phyloP scores from a whole-genome alignment of 768 basidiomycete species.

The Boletus edulis region DNA sequence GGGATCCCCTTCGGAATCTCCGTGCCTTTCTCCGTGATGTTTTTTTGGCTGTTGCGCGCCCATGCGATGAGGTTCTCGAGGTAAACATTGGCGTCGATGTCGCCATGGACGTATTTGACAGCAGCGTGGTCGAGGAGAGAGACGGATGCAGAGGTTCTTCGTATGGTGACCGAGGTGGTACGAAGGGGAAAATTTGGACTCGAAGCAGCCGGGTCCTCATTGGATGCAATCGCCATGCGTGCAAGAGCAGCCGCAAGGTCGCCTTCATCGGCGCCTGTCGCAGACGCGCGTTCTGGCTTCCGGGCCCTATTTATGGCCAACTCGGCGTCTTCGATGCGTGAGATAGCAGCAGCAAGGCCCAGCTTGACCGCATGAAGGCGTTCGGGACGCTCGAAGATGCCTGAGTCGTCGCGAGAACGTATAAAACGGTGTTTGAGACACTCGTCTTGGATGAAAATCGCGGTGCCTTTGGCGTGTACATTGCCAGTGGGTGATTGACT shows the following conservation, averaged over 20 bases:
- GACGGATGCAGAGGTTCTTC: slow-evolving; percentile 52
- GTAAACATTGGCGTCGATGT: slow-evolving; percentile 64
- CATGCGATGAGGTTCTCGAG: slow-evolving; percentile 60
- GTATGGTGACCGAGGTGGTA: slow-evolving; percentile 39
- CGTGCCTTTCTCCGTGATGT: slow-evolving; percentile 57
- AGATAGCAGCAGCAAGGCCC: slow-evolving; percentile 77
- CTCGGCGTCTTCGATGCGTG: slow-evolving; percentile 55
- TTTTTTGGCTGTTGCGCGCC: slow-evolving; percentile 57
- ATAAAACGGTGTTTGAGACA: slow-evolving; percentile 78
- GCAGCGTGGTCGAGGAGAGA: slow-evolving; percentile 60
- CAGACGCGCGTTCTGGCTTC: not conserved
- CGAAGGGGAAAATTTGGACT: slow-evolving; percentile 11
- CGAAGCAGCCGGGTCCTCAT: not conserved
- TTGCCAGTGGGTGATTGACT: not conserved
- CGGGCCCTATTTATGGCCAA: not conserved
- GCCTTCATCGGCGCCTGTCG: slow-evolving; percentile 39
- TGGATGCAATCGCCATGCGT: slow-evolving; percentile 38
- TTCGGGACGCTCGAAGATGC: slow-evolving; percentile 89
- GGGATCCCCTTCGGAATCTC: slow-evolving; percentile 74
- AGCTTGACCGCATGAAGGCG: slow-evolving; percentile 80
- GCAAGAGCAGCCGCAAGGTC: slow-evolving; percentile 47
- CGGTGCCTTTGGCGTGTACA: slow-evolving; percentile 14
- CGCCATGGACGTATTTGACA: slow-evolving; percentile 73
- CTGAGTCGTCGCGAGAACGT: slow-evolving; percentile 68
- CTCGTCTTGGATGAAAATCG: slow-evolving; percentile 61